Conservation (phyloP, 768 basidiomycete genomes). For the Leccinum longicurvipes region DNA sequence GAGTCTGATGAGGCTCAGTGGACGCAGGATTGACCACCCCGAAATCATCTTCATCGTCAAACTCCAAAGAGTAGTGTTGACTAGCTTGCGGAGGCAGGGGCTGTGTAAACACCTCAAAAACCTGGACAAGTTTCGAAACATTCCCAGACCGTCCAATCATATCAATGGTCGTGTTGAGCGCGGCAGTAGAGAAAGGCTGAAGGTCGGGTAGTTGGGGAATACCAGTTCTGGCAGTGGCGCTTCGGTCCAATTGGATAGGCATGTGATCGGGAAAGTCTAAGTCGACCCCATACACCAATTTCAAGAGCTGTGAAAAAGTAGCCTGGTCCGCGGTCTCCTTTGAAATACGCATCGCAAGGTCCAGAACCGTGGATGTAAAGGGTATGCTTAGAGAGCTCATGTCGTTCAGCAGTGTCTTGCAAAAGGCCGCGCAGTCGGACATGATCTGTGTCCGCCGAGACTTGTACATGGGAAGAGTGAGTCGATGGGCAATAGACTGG, state of each 20-base stretch:
- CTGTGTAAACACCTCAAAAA: slow-evolving; percentile 76
- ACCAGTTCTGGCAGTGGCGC: slow-evolving; percentile 2
- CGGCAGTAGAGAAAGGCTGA: slow-evolving; percentile 56
- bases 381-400: slow-evolving; percentile 50
- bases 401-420: slow-evolving; percentile 50
- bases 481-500: slow-evolving; percentile 67
- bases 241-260: slow-evolving; percentile 32
- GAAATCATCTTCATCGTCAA: slow-evolving; percentile 66
- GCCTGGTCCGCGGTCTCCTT: slow-evolving; percentile 56
- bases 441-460: slow-evolving; percentile 35
- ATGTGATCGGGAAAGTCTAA: slow-evolving; percentile 67
- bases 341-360: slow-evolving; percentile 64
- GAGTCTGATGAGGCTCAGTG: slow-evolving; percentile 34
- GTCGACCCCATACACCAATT: slow-evolving; percentile 73
- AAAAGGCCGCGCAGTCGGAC: slow-evolving; percentile 44
- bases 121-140: slow-evolving; percentile 64
- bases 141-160: slow-evolving; percentile 59
- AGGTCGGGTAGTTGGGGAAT: slow-evolving; percentile 21
- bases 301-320: slow-evolving; percentile 58
- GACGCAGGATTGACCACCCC: slow-evolving; percentile 38
- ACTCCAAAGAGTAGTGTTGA: slow-evolving; percentile 46
- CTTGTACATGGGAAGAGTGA: slow-evolving; percentile 54
- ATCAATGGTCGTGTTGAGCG: slow-evolving; percentile 73
- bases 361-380: slow-evolving; percentile 59
- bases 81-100: slow-evolving; percentile 55